A percentile compares a stretch with the other conserved stretches of the same genome.
Conservation (phyloP, 306 rosid genomes). For the Castanopsis chinensis region DNA sequence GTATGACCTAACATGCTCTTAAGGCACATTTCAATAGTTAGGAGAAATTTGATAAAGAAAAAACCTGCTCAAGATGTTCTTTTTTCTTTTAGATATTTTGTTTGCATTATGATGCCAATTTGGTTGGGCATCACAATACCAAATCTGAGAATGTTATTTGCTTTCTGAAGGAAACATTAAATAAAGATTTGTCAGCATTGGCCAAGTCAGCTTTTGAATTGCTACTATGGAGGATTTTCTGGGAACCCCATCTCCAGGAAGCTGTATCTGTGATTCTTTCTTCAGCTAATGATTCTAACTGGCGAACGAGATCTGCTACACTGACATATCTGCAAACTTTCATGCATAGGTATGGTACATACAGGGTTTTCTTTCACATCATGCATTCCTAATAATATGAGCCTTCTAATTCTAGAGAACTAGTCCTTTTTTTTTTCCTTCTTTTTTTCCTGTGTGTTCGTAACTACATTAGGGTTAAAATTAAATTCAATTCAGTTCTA, state of each 20-base stretch:
- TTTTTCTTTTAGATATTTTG: constrained; percentile 8
- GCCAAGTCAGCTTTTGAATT: constrained; percentile 91
- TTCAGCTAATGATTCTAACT: constrained; percentile 83
- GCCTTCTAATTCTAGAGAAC: constrained; percentile 9
- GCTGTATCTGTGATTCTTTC: constrained; percentile 78
- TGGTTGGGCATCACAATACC: constrained; percentile 13
- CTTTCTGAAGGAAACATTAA: constrained; percentile 82
- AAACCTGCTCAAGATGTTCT: not conserved
- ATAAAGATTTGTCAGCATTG: constrained; percentile 88
- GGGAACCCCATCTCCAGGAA: constrained; percentile 81
- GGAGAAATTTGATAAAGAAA: no score
- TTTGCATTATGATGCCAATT: not conserved
- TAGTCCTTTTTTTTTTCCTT: not conserved
- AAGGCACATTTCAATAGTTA: no score
- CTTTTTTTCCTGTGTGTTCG: not conserved
- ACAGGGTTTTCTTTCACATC: constrained; percentile 22
- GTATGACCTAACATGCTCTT: not conserved
- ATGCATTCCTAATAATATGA: constrained; percentile 9
- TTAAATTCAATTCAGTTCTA: not conserved
- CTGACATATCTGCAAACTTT: constrained; percentile 85
- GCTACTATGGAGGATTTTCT: constrained; percentile 84
- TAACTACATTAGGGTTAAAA: not conserved
- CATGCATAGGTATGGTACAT: constrained; percentile 78
- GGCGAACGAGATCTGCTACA: constrained; percentile 93
- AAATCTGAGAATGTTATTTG: constrained; percentile 30